Conservation (phyloP, 495 filamentous ascomycete genomes). For the Daldinia loculata region DNA sequence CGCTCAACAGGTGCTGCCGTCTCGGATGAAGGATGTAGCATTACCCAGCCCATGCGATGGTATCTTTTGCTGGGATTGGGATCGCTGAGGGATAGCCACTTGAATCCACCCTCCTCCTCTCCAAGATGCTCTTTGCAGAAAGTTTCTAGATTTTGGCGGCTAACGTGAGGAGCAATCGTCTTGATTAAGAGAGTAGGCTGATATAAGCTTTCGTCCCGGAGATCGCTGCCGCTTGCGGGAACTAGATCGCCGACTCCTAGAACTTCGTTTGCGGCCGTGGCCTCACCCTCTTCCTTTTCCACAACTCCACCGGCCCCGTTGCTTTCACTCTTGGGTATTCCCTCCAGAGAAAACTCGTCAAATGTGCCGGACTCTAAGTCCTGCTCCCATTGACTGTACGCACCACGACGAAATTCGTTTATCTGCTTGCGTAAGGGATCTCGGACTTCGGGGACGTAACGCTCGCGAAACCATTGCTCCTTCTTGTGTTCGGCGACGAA, state of each 20-base stretch:
- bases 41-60: conserved; percentile 98
- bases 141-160: conserved; percentile 87
- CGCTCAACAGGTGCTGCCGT: conserved; percentile 65
- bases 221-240: conserved; percentile 77
- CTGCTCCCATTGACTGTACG: conserved; percentile 83
- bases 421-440: conserved; percentile 73
- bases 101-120: conserved; percentile 85
- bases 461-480: conserved; percentile 98
- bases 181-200: conserved; percentile 97
- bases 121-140: conserved; percentile 93
- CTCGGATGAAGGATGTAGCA: conserved; percentile 82
- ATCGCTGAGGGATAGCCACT: conserved; percentile 92
- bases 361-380: conserved; percentile 84
- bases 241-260: conserved; percentile 90
- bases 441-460: conserved; percentile 83
- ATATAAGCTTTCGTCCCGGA: conserved; percentile 81
- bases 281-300: conserved; percentile 95
- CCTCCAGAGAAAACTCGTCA: conserved; percentile 94
- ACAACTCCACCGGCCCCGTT: conserved; percentile 86
- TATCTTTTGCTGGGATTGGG: conserved; percentile 97
- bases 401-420: conserved; percentile 75
- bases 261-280: conserved; percentile 88
- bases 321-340: conserved; percentile 91
- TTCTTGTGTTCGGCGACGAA: conserved; percentile 91
- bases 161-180: conserved; percentile 96